A percentile compares a stretch with the other conserved stretches of the same genome.
Conservation (phyloP, 148 eudicot genomes). For the Talinum fruticosum region DNA sequence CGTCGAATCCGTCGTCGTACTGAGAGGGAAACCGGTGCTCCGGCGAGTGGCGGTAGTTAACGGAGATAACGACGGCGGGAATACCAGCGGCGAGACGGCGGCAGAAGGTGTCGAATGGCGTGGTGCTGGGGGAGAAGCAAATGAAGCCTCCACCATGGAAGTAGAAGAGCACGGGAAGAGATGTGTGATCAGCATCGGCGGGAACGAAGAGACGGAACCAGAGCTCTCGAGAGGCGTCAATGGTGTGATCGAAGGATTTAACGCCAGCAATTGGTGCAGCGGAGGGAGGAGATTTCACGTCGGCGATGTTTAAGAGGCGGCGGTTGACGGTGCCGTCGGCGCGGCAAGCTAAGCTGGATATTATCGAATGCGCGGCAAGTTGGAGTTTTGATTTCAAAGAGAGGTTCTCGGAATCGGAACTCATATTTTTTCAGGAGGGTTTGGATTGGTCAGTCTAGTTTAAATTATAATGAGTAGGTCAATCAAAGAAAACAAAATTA, state of each 20-base stretch:
- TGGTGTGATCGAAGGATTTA: slow-evolving; percentile 25
- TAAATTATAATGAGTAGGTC: too few species aligned
- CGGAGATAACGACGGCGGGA: slow-evolving; percentile 32
- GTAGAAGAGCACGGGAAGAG: slow-evolving; percentile 31
- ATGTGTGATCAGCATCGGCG: background rate
- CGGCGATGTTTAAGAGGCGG: slow-evolving; percentile 25
- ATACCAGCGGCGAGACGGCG: slow-evolving; percentile 27
- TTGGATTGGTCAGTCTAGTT: too few species aligned
- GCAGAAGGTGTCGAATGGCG: slow-evolving; percentile 27
- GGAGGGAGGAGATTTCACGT: slow-evolving; percentile 22
- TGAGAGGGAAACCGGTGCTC: slow-evolving; percentile 31
- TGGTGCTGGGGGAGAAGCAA: slow-evolving; percentile 22
- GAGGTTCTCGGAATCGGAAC: background rate
- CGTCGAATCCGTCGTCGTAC: slow-evolving; percentile 37
- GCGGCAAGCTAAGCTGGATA: slow-evolving; percentile 7
- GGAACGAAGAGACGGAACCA: slow-evolving; percentile 27
- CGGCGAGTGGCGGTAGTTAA: slow-evolving; percentile 45
- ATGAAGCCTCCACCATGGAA: slow-evolving; percentile 52
- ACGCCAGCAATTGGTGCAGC: slow-evolving; percentile 22
- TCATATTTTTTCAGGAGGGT: background rate
- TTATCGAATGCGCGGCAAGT: background rate
- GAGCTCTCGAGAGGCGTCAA: slow-evolving; percentile 26
- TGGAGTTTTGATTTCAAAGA: slow-evolving; percentile 16
- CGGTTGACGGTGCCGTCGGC: slow-evolving; percentile 37
- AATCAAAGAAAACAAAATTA: too few species aligned